Conservation (phyloP, 1,284 basidiomycete species). For the Tetrapyrgos nigripes region DNA sequence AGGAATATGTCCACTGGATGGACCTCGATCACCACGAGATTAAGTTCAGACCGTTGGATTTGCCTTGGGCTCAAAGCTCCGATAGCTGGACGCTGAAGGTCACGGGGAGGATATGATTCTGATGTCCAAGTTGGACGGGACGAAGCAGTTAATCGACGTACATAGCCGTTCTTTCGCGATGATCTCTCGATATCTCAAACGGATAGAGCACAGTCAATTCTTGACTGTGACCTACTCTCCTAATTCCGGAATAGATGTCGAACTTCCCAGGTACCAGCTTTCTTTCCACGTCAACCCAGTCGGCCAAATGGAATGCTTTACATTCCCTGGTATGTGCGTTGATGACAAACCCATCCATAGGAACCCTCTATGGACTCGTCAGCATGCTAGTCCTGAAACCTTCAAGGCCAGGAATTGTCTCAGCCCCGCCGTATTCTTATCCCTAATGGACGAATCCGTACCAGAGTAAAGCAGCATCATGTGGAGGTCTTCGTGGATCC, state of each 20-base stretch:
- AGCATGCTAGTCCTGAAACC: too few relatives aligned
- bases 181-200: neutral
- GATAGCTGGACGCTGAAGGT: too few relatives aligned
- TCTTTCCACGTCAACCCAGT: neutral
- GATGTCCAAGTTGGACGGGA: too few relatives aligned
- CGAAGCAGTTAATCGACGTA: too few relatives aligned
- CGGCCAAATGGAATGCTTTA: neutral
- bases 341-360: too few relatives aligned
- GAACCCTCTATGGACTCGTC: too few relatives aligned
- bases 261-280: neutral
- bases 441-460: too few relatives aligned
- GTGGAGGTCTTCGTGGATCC: conserved; percentile 43
- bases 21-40: neutral
- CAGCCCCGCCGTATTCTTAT: too few relatives aligned
- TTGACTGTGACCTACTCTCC: neutral
- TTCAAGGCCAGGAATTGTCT: too few relatives aligned
- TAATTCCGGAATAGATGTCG: neutral
- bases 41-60: neutral
- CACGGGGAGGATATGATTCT: too few relatives aligned
- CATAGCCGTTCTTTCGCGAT: neutral
- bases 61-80: too few relatives aligned
- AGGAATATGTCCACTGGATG: conserved; percentile 9
- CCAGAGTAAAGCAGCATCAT: too few relatives aligned
- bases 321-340: conserved; percentile 7
- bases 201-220: neutral